Evolutionary conservation across 129 eudicot genomes (phyloP), one percentile per base, ranked within the genome.

Genomic region (Pulicaria dysenterica): DNA sequence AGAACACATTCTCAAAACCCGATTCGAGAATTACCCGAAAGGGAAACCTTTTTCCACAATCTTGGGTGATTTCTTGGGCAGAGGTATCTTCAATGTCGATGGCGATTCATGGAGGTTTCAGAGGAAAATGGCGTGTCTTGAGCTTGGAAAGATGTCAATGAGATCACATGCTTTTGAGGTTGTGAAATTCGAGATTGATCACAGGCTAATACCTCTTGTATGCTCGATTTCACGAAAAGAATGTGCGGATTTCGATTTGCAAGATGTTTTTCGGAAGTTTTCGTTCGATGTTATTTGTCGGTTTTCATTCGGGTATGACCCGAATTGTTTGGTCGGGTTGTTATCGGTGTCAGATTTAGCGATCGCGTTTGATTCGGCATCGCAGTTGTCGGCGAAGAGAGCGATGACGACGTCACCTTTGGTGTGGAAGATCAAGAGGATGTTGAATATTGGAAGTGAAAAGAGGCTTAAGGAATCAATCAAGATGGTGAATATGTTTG

Each of bases 31-130:
- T 54, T 92, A 68, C 77, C 98, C 96, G 0, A 92, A 92, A 77
- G 98, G 96, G 14, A 86, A 89, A 24, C 86, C 91, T 24, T 92
- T 92, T 40, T 87, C 95, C 0, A 60, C 78, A 2, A 92, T 89
- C 58, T 72, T 92, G 44, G 96, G 92, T 1, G 98, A 92, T 79
- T 79, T 92, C 62, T 57, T 92, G 40, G 98, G 98, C 1, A 7
- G 81, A 17, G 98, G 98, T 0, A 92, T 92, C 48, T 92, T 92
- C 78, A 92, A 92, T 80, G 98, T 87, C 4, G 96, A 92, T 19
- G 98, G 98, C 1, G 96, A 89, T 7, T 73, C 56, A 4, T 92
- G 98, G 98, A 64, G 78, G 69, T 89, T 89, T 17, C 98, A 92
- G 59, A 73, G 87, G 12, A 89, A 85, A 69, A 85, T 89, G 86